Evolutionary conservation across 495 filamentous ascomycete genomes (phyloP).

Genomic region (Hypoxylon perforatum): DNA sequence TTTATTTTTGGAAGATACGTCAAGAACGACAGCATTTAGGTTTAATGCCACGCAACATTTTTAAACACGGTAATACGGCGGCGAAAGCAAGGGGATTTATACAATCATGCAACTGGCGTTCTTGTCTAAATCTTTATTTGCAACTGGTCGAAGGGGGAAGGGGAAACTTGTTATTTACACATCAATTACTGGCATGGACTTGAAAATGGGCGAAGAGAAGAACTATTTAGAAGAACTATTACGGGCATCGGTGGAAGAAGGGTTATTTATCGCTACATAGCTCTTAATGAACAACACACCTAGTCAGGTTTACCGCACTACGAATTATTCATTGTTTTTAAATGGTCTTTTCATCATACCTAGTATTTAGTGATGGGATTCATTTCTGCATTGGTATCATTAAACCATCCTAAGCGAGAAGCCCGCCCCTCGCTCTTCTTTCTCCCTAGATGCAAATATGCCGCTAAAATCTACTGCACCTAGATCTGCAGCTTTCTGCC

Average conservation of each 20-base stretch:
- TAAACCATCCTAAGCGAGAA: constrained; percentile 80
- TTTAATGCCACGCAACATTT: constrained; percentile 22
- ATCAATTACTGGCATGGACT: constrained; percentile 29
- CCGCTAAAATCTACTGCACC: constrained; percentile 82
- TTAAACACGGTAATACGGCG: constrained; percentile 34
- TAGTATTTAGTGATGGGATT: constrained; percentile 11
- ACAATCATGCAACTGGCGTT: constrained; percentile 40
- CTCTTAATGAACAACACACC: constrained; percentile 43
- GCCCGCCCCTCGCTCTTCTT: constrained; percentile 80
- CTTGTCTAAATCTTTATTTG: constrained; percentile 15
- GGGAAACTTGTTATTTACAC: not conserved
- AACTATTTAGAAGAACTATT: constrained; percentile 32
- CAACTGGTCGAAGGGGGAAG: constrained; percentile 9
- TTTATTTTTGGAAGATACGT: constrained; percentile 25
- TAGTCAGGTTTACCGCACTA: constrained; percentile 22
- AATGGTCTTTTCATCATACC: constrained; percentile 11
- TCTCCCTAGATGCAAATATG: constrained; percentile 76
- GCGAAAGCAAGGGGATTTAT: constrained; percentile 21
- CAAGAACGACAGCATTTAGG: constrained; percentile 10
- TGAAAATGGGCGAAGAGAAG: constrained; percentile 26
- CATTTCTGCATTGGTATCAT: constrained; percentile 11
- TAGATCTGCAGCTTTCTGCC: constrained; percentile 73
- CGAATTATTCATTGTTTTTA: constrained; percentile 6
- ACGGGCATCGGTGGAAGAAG: constrained; percentile 27
- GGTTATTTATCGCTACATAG: constrained; percentile 46